A percentile compares a stretch with the other conserved stretches of the same genome.
phyloP scores from a whole-genome alignment of 2,329 filamentous ascomycete species.

The Akanthomyces uredinophilus region DNA sequence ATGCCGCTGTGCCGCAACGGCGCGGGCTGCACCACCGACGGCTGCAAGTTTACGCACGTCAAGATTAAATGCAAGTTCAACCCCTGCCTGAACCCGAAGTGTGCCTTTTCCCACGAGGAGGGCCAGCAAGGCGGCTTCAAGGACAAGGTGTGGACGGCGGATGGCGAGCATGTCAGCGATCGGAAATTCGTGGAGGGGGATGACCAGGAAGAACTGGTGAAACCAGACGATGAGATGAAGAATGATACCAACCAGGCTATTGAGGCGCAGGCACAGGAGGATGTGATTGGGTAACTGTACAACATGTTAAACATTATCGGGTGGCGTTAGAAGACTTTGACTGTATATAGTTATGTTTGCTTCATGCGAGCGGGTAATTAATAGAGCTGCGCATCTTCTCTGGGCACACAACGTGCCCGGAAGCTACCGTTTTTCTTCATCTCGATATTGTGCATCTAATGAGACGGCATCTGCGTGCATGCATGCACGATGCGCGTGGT shows the following conservation, averaged over 20 bases:
- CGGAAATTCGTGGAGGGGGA: slow-evolving; percentile 77
- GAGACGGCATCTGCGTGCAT: background rate
- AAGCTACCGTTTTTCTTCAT: background rate
- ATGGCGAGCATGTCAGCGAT: slow-evolving; percentile 75
- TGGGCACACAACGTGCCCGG: background rate
- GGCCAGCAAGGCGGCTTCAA: slow-evolving; percentile 81
- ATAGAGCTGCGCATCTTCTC: slow-evolving; percentile 6
- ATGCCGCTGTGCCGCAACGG: slow-evolving; percentile 90
- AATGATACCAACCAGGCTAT: slow-evolving; percentile 34
- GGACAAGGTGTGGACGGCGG: slow-evolving; percentile 87
- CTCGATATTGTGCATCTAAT: background rate
- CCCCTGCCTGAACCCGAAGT: slow-evolving; percentile 84
- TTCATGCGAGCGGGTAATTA: background rate
- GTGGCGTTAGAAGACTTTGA: slow-evolving; percentile 16
- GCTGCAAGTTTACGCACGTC: slow-evolving; percentile 87
- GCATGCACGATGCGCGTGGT: background rate
- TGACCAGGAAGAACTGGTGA: slow-evolving; percentile 65
- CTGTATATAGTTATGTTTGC: slow-evolving; percentile 15
- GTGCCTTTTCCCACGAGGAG: slow-evolving; percentile 83
- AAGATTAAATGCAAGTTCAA: slow-evolving; percentile 83
- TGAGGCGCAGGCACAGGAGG: slow-evolving; percentile 32
- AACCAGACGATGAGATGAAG: slow-evolving; percentile 45
- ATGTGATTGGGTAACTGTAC: slow-evolving; percentile 31
- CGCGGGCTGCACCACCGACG: slow-evolving; percentile 72
- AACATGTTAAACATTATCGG: slow-evolving; percentile 14